These are phyloP conservation scores for Nadsonia fulvescens DNA, from an alignment of 805 yeast genomes.

Conservation along the genomic window DNA sequence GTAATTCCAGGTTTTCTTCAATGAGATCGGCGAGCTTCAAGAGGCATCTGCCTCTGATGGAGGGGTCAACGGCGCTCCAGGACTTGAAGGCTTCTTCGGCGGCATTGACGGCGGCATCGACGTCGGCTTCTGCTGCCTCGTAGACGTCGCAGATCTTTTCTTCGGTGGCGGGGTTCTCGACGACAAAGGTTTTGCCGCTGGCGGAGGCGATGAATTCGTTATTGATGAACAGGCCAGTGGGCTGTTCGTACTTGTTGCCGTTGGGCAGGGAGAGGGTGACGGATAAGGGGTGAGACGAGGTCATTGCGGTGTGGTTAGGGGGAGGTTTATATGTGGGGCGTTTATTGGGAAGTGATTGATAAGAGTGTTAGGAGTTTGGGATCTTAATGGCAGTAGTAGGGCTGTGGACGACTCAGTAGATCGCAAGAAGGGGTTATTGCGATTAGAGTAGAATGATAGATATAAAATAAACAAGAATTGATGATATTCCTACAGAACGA, in stretches of 20 bases:
- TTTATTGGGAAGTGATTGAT: too few species aligned
- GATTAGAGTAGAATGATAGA: too few species aligned
- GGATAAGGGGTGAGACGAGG: too few species aligned
- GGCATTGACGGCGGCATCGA: conserved; percentile 68
- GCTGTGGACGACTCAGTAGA: too few species aligned
- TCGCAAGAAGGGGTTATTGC: too few species aligned
- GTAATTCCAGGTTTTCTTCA: conserved; percentile 49
- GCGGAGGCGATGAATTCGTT: conserved; percentile 51
- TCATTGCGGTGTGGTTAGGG: too few species aligned
- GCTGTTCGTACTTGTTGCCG: conserved; percentile 51
- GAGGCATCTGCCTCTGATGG: conserved; percentile 38
- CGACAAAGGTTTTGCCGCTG: conserved; percentile 41
- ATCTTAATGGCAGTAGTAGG: too few species aligned
- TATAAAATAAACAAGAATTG: too few species aligned
- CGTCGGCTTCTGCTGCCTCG: conserved; percentile 61
- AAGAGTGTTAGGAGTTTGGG: too few species aligned
- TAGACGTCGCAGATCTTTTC: conserved; percentile 47
- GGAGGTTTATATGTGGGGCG: too few species aligned
- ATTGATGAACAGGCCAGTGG: conserved; percentile 78
- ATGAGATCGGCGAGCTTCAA: conserved; percentile 62
- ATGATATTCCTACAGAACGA: too few species aligned
- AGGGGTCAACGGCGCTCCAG: conserved; percentile 60
- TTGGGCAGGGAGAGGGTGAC: conserved; percentile 31
- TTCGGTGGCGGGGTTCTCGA: conserved; percentile 25
- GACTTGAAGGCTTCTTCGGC: conserved; percentile 58